Evolutionary conservation across 495 filamentous ascomycete genomes (phyloP), one percentile per base, ranked within the genome.

Genomic region (Lindgomyces ingoldianus): DNA sequence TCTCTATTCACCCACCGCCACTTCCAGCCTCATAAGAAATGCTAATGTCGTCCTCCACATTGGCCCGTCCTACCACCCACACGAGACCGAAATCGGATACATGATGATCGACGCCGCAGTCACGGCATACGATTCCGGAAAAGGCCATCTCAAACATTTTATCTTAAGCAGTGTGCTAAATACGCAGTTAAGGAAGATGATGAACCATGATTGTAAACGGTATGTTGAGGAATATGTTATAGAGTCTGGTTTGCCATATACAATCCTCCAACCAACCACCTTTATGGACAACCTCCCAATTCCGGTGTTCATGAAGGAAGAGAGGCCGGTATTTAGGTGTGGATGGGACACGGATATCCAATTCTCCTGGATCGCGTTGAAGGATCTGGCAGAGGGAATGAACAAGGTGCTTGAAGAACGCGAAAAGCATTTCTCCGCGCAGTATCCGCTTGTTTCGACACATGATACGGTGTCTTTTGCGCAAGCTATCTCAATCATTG

Each of bases 181-280:
- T 14, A 70, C 75, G 3, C 73, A 72, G 61, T 60, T 73, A n/a
- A 62, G 70, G n/a, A 75, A 72, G 18, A 70, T 75, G 36, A 53
- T 76, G 49, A 67, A 77, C 25, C 76, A 77, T 41, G 75, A 75
- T 58, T 59, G 46, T 55, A 78, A 78, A 58, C 59, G 74, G 39
- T 65, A 70, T 45, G 56, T 77, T 30, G 76, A 78, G 54, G 76
- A 77, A 56, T 49, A 62, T 1, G 62, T 78, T 10, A 61, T 73
- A 21, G 62, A 73, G 29, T 67, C 60, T 41, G 59, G 59, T 6
- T 63, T 76, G 16, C 63, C 71, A 46, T 78, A 64, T 19, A 77
- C 75, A 4, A 71, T 77, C 62, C 64, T 77, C 19, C 66, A 73
- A 44, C 75, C 75, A 36, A 73, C 69, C 4, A 69, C 73, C 49